Evolutionary conservation across 2,329 filamentous ascomycete species (phyloP).

Genomic region (Penicillium sp.): DNA sequence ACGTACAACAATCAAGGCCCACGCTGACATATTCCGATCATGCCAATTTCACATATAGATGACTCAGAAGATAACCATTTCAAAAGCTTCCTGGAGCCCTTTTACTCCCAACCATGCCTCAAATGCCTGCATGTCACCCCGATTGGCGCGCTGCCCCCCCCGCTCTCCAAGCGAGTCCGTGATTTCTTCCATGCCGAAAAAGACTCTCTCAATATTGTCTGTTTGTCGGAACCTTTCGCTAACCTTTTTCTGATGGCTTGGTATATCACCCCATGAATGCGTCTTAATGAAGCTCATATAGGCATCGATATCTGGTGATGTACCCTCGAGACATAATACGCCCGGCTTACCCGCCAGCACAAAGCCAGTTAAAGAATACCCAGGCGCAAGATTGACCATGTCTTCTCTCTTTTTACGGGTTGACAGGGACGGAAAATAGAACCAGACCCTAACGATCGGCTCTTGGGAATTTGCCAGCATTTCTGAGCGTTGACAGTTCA

Average conservation of each 20-base stretch:
- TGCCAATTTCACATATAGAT: too few relatives aligned
- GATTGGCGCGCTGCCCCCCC: slow-evolving; percentile 34
- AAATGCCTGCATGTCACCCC: slow-evolving; percentile 37
- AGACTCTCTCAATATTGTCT: slow-evolving; percentile 42
- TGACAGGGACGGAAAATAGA: slow-evolving; percentile 63
- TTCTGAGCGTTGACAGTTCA: neutral
- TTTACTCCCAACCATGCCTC: slow-evolving; percentile 29
- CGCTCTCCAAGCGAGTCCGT: slow-evolving; percentile 34
- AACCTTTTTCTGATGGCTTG: slow-evolving; percentile 62
- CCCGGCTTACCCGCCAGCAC: slow-evolving; percentile 62
- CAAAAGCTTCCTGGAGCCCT: slow-evolving; percentile 32
- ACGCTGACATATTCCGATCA: too few relatives aligned
- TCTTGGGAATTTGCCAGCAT: neutral
- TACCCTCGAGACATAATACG: slow-evolving; percentile 36
- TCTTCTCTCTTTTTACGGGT: slow-evolving; percentile 61
- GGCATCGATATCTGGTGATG: slow-evolving; percentile 50
- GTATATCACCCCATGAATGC: slow-evolving; percentile 64
- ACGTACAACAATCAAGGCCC: too few relatives aligned
- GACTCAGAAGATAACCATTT: slow-evolving; percentile 31
- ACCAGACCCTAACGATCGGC: slow-evolving; percentile 57
- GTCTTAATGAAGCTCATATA: slow-evolving; percentile 66
- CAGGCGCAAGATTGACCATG: slow-evolving; percentile 54
- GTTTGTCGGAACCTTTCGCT: slow-evolving; percentile 49
- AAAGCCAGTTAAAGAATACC: slow-evolving; percentile 58
- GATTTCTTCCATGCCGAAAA: slow-evolving; percentile 34